These are phyloP conservation scores for Pyrrhoderma noxium DNA, from an alignment of 1,284 basidiomycete genomes.

Conservation along the genomic window DNA sequence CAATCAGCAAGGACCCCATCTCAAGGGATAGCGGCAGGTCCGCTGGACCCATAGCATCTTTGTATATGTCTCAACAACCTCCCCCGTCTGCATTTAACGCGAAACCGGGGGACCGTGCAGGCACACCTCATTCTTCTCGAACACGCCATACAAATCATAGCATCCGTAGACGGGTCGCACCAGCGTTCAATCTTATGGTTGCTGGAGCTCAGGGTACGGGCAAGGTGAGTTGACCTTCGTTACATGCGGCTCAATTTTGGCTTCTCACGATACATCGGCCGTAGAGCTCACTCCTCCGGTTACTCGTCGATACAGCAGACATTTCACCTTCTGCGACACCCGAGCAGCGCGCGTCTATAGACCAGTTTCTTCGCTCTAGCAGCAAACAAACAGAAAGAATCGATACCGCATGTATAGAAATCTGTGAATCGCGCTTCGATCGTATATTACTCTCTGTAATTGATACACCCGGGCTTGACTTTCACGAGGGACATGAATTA, in stretches of 20 bases:
- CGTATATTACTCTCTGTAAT: conserved; percentile 67
- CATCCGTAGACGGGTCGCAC: conserved; percentile 51
- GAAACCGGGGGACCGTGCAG: conserved; percentile 33
- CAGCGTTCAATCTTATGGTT: conserved; percentile 81
- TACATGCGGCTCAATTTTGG: conserved; percentile 11
- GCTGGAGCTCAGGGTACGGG: conserved; percentile 73
- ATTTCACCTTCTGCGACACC: conserved; percentile 61
- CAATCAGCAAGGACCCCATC: conserved; percentile 29
- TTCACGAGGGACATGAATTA: conserved; percentile 60
- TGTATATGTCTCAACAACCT: conserved; percentile 50
- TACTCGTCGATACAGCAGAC: conserved; percentile 70
- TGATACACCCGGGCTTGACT: conserved; percentile 77
- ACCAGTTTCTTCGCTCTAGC: conserved; percentile 49
- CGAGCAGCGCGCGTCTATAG: conserved; percentile 58
- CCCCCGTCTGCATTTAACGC: conserved; percentile 53
- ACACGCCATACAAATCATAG: conserved; percentile 41
- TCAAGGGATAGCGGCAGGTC: conserved; percentile 29
- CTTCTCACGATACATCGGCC: neutral
- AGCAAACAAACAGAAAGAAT: conserved; percentile 55
- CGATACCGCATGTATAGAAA: conserved; percentile 62
- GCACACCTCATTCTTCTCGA: conserved; percentile 30
- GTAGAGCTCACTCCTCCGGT: conserved; percentile 56
- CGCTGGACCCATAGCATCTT: conserved; percentile 49
- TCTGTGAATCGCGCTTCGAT: conserved; percentile 73
- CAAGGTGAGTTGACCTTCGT: conserved; percentile 33